phyloP scores from a whole-genome alignment of 106 monocot species.

The Dendrobium huoshanense region DNA sequence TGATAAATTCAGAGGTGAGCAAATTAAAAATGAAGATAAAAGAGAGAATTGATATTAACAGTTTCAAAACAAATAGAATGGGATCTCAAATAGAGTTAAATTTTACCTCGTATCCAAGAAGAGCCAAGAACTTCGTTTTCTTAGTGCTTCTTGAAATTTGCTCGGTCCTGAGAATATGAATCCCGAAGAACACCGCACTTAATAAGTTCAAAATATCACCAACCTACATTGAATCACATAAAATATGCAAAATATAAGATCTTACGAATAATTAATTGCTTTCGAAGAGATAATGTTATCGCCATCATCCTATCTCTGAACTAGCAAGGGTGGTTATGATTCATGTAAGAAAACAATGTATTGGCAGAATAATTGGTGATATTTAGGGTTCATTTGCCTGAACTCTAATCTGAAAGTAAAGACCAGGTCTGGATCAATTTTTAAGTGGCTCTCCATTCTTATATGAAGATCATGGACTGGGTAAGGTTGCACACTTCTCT shows the following conservation, averaged over 20 bases:
- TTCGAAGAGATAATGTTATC: no score
- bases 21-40: neutral
- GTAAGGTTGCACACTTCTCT: no score
- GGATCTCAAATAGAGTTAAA: neutral
- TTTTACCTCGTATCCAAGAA: conserved; percentile 77
- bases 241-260: neutral
- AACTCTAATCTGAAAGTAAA: no score
- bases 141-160: conserved; percentile 67
- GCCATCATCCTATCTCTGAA: no score
- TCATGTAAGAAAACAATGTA: neutral
- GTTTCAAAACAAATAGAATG: neutral
- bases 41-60: no score
- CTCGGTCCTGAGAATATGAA: conserved; percentile 76
- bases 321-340: neutral
- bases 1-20: conserved; percentile 4
- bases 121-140: conserved; percentile 50
- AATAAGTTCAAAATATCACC: conserved; percentile 77
- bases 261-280: neutral
- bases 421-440: no score
- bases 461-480: no score
- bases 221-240: conserved; percentile 30
- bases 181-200: conserved; percentile 75
- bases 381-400: no score
- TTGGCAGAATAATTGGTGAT: no score
- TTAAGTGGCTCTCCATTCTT: no score